Evolutionary conservation across 2,329 filamentous ascomycete genomes (phyloP).

Genomic region (Microsporum ferrugineum): DNA sequence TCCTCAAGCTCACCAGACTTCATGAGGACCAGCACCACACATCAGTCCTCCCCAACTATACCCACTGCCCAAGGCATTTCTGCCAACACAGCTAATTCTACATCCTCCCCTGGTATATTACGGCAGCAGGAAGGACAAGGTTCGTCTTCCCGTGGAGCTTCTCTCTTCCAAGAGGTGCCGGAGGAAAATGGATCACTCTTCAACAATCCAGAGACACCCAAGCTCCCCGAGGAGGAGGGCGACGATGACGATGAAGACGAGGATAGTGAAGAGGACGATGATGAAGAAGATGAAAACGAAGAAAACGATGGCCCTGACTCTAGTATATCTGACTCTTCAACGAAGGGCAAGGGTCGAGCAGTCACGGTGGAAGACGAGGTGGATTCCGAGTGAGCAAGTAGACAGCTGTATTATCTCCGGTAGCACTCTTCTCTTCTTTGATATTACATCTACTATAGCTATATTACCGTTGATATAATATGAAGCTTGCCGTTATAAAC

Average conservation of each 20-base stretch:
- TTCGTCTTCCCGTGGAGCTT: background rate
- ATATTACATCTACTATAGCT: background rate
- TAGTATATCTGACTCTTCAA: background rate
- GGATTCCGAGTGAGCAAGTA: slow-evolving; percentile 8
- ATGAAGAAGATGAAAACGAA: background rate
- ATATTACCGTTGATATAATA: background rate
- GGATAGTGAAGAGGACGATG: background rate
- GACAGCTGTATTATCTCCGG: background rate
- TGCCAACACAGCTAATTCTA: background rate
- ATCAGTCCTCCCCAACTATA: background rate
- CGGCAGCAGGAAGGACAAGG: background rate
- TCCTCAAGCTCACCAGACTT: background rate
- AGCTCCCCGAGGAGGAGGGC: background rate
- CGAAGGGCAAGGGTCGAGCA: slow-evolving; percentile 14
- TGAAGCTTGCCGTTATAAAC: no score
- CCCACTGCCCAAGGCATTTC: background rate
- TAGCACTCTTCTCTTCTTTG: background rate
- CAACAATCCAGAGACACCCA: background rate
- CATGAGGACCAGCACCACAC: background rate
- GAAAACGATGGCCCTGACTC: background rate
- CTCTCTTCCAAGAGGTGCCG: background rate
- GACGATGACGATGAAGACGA: background rate
- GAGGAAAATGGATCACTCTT: background rate
- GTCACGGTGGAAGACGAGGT: slow-evolving; percentile 14
- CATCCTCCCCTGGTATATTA: background rate